These are phyloP conservation scores for Mollisiaceae sp. DNA, from an alignment of 2,329 filamentous ascomycete genomes.

Conservation along the genomic window DNA sequence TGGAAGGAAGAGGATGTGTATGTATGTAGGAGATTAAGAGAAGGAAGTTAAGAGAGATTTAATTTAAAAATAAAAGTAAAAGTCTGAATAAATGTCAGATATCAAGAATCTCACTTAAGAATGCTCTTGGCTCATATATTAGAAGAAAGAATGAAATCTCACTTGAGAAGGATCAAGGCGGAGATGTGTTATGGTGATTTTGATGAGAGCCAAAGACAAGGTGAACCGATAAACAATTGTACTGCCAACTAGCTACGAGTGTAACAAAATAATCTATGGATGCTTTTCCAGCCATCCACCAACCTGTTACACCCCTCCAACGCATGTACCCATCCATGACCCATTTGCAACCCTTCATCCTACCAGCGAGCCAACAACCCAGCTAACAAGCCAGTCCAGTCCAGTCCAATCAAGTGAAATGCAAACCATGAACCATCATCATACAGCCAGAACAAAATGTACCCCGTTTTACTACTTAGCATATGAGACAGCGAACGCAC, in stretches of 20 bases:
- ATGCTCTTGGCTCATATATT: too few relatives aligned
- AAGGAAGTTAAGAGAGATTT: too few relatives aligned
- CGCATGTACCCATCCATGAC: neutral
- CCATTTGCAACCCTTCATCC: neutral
- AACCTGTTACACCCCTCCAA: neutral
- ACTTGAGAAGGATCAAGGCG: too few relatives aligned
- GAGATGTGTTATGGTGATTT: too few relatives aligned
- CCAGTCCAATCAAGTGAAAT: neutral
- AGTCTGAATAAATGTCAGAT: too few relatives aligned
- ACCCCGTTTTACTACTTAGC: neutral
- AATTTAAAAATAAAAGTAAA: too few relatives aligned
- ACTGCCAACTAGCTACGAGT: neutral
- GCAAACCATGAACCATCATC: conserved; percentile 1
- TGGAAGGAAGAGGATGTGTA: too few relatives aligned
- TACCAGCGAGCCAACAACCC: neutral
- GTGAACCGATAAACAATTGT: neutral
- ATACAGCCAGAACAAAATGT: neutral
- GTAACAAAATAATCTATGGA: neutral
- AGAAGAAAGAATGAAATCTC: too few relatives aligned
- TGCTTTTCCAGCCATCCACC: neutral
- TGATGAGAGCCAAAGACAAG: neutral
- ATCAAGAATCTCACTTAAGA: too few relatives aligned
- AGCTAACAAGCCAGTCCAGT: neutral
- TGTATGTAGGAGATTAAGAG: too few relatives aligned
- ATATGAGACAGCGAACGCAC: conserved; percentile 11